Base-by-base conservation (phyloP, 106 monocot species). In the Apostasia shenzhenica region DNA sequence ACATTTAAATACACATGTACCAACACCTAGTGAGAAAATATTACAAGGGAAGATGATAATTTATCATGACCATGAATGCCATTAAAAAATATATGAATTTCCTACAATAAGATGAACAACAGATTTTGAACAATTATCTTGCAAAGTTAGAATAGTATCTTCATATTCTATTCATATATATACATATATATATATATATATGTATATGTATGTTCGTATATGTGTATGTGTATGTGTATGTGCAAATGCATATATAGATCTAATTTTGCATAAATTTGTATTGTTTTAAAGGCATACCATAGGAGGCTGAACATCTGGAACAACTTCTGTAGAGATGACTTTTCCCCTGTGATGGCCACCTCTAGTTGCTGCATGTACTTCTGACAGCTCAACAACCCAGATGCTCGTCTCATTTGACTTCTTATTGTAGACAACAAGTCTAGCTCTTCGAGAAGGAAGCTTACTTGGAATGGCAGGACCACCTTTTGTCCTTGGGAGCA, bases 271-370 rank as follows among this genome's bases (percentile, higher is more conserved):
- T n/a, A 12, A 13, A 3, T 56, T 13, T 56, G 2, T 56, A 56
- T 14, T 4, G 10, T 13, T 56, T 13, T 56, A 55, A 67, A 37
- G 2, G 58, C 73, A 61, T 81, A 94, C 94, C 94, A 94, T 90
- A 48, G 94, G 86, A 49, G 94, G 94, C 72, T 94, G 94, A 62
- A 94, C 90, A 79, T 94, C 94, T 52, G 75, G 86, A 68, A 94
- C 80, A 68, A 87, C 87, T 78, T 81, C 84, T 49, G 90, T 84
- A 11, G 86, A 72, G 47, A 90, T 75, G 13, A 85, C 90, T 72
- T 90, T 90, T 57, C 94, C 94, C 82, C 94, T 82, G 61, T 94
- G 94, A 82, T 87, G 94, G 40, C 94, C 90, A 72, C 94, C 94
- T 60, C 94, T 75, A 59, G 90, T 90, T 60, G 94, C 84, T 61